These are phyloP conservation scores for Hagleromyces aurorensis DNA, from an alignment of 805 yeast species.

Conservation along the genomic window DNA sequence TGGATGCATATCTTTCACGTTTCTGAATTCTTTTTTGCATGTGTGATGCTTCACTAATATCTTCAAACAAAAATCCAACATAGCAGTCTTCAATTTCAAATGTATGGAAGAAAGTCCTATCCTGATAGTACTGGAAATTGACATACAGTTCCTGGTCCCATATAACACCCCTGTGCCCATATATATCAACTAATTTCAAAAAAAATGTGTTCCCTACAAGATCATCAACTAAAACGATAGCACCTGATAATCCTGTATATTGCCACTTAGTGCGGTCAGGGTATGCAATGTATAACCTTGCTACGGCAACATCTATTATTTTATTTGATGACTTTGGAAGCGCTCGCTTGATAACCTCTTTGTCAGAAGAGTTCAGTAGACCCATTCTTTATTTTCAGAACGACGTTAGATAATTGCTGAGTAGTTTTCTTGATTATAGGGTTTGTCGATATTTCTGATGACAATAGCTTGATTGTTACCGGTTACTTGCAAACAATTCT, in stretches of 20 bases:
- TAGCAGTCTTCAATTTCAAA: constrained; percentile 88
- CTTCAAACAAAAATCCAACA: constrained; percentile 84
- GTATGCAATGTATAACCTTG: constrained; percentile 80
- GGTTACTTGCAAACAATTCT: no score
- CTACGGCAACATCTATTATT: constrained; percentile 83
- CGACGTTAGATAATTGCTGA: no score
- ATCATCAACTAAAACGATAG: constrained; percentile 81
- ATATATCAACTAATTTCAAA: constrained; percentile 78
- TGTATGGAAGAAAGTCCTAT: constrained; percentile 87
- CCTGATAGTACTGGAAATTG: constrained; percentile 85
- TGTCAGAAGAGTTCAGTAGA: constrained; percentile 50
- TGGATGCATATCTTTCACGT: constrained; percentile 78
- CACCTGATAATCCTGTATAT: constrained; percentile 85
- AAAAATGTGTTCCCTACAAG: constrained; percentile 91
- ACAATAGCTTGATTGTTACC: no score
- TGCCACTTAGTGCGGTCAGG: constrained; percentile 79
- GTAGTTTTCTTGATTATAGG: no score
- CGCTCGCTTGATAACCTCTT: constrained; percentile 81
- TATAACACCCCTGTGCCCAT: constrained; percentile 74
- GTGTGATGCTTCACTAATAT: constrained; percentile 77
- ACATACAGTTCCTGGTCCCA: constrained; percentile 97
- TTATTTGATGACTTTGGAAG: constrained; percentile 85
- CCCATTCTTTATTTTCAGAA: no score
- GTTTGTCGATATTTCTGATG: no score
- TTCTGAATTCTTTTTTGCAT: constrained; percentile 69